phyloP scores from a whole-genome alignment of 2,329 filamentous ascomycete genomes.

The Colletotrichum lentis region DNA sequence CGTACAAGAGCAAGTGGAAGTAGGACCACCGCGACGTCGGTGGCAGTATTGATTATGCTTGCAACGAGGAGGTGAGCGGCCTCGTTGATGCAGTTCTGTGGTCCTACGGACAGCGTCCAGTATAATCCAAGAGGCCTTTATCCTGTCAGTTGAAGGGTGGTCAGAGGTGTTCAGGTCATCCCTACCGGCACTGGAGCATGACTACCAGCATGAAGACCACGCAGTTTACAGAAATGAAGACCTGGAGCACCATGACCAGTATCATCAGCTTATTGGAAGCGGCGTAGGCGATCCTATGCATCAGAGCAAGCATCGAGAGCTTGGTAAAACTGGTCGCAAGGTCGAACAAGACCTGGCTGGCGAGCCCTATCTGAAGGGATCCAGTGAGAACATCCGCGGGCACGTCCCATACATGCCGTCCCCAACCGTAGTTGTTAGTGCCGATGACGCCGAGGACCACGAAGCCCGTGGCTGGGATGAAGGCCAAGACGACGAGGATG shows the following conservation, averaged over 20 bases:
- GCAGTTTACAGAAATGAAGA: constrained; percentile 45
- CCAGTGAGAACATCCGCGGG: constrained; percentile 38
- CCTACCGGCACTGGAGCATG: constrained; percentile 52
- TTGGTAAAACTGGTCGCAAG: constrained; percentile 51
- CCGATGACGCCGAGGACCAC: constrained; percentile 44
- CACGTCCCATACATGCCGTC: constrained; percentile 49
- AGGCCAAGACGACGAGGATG: constrained; percentile 49
- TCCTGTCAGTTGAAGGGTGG: constrained; percentile 44
- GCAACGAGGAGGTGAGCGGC: constrained; percentile 60
- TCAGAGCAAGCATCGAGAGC: constrained; percentile 52
- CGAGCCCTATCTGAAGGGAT: constrained; percentile 45
- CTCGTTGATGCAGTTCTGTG: constrained; percentile 57
- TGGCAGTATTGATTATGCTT: constrained; percentile 67
- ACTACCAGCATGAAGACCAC: constrained; percentile 50
- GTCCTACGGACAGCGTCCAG: constrained; percentile 47
- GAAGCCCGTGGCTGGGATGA: constrained; percentile 47
- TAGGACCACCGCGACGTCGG: constrained; percentile 64
- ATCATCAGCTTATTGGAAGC: constrained; percentile 45
- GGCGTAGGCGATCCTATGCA: constrained; percentile 49
- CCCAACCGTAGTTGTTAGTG: constrained; percentile 44
- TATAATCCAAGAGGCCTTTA: constrained; percentile 50
- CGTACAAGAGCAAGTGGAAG: constrained; percentile 58
- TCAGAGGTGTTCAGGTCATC: constrained; percentile 11
- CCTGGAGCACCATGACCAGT: constrained; percentile 44
- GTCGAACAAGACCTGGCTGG: constrained; percentile 49